Evolutionary conservation across 192 early-diverging fungal genomes (phyloP).

Genomic region (Coemansia sp.): DNA sequence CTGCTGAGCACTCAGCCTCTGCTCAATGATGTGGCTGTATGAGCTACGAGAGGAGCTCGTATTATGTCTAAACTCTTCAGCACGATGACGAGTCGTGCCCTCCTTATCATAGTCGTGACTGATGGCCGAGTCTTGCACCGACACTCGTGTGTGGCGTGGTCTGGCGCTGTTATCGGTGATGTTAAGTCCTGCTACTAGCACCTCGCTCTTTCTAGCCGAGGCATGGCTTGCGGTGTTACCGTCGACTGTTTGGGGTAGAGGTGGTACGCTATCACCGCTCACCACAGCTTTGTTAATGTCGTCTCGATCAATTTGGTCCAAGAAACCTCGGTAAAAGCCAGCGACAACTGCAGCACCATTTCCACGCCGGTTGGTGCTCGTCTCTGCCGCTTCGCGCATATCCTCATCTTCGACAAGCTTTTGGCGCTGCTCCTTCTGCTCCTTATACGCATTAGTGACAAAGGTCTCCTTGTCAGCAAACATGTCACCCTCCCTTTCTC

Average conservation of each 20-base stretch:
- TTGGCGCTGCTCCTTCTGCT: conserved; percentile 43
- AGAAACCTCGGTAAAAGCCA: conserved; percentile 28
- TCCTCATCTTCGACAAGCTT: conserved; percentile 38
- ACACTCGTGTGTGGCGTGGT: background rate
- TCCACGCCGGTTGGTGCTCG: background rate
- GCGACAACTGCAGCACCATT: background rate
- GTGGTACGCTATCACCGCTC: background rate
- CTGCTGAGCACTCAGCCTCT: conserved; percentile 11
- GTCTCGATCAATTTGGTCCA: conserved; percentile 60
- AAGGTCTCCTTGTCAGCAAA: conserved; percentile 47
- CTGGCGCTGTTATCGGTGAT: background rate
- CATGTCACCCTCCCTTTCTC: conserved; percentile 38
- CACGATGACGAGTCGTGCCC: background rate
- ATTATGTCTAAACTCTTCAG: background rate
- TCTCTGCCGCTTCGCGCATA: conserved; percentile 11
- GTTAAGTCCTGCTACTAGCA: background rate
- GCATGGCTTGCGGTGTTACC: background rate
- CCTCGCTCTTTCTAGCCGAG: background rate
- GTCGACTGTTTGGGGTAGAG: background rate
- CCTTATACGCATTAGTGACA: conserved; percentile 43
- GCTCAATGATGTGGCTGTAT: background rate
- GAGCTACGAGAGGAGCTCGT: background rate
- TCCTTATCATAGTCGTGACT: background rate
- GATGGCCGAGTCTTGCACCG: too few species aligned
- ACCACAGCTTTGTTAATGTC: conserved; percentile 66